phyloP scores from a whole-genome alignment of 805 yeast genomes.

The Zygoascus biomembranicola region DNA sequence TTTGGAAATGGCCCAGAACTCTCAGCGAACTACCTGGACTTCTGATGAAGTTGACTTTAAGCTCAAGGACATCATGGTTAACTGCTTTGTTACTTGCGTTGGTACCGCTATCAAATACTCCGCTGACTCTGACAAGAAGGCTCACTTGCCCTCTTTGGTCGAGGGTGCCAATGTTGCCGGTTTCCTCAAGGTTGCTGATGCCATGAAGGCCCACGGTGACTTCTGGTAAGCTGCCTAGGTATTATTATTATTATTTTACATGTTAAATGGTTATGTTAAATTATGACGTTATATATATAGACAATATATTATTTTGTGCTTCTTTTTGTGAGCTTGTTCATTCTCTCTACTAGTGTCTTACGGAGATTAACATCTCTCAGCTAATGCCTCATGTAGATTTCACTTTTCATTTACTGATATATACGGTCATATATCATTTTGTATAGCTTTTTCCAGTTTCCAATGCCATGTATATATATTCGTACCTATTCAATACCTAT shows the following conservation, averaged over 20 bases:
- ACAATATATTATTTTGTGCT: neutral
- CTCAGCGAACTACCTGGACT: conserved; percentile 88
- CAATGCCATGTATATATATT: conserved; percentile 15
- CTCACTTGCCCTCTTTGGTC: conserved; percentile 75
- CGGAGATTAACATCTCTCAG: too few species aligned
- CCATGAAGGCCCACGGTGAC: conserved; percentile 97
- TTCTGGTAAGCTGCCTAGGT: conserved; percentile 27
- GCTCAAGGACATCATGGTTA: conserved; percentile 86
- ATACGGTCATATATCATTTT: too few species aligned
- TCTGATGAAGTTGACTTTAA: conserved; percentile 85
- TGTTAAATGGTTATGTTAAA: neutral
- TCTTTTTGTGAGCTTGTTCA: neutral
- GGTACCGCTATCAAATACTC: conserved; percentile 76
- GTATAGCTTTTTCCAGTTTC: too few species aligned
- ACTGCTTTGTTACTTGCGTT: conserved; percentile 88
- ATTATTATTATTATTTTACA: conserved; percentile 1
- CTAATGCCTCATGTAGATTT: too few species aligned
- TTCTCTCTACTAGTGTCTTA: too few species aligned
- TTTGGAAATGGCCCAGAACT: conserved; percentile 99
- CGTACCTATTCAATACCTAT: neutral
- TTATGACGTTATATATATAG: neutral
- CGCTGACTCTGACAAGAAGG: conserved; percentile 52
- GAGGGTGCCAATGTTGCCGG: conserved; percentile 99
- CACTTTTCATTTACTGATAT: too few species aligned
- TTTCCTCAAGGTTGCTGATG: conserved; percentile 96